Evolutionary conservation across 148 eudicot genomes (phyloP).

Genomic region (Drosera capensis): DNA sequence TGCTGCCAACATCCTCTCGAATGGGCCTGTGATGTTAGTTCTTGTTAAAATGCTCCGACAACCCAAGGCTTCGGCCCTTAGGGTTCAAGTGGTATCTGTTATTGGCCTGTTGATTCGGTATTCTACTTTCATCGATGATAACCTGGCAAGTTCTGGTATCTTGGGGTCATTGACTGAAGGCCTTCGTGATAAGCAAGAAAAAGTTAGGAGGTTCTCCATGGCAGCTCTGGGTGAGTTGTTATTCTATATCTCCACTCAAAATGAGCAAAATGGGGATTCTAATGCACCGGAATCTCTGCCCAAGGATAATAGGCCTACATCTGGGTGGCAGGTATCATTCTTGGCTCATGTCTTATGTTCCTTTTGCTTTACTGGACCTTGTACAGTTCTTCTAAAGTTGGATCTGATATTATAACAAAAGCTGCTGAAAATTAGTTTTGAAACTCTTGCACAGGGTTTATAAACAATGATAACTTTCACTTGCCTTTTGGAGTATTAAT

Average conservation of each 20-base stretch:
- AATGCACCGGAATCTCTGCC: constrained; percentile 51
- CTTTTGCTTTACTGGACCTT: background rate
- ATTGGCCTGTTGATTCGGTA: constrained; percentile 81
- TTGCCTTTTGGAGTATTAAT: too few species aligned
- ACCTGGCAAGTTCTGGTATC: constrained; percentile 77
- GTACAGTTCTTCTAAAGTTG: too few species aligned
- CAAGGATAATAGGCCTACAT: constrained; percentile 50
- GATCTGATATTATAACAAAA: too few species aligned
- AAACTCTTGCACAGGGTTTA: too few species aligned
- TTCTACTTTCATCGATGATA: constrained; percentile 71
- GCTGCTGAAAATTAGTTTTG: too few species aligned
- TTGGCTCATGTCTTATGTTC: background rate
- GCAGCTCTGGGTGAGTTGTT: constrained; percentile 93
- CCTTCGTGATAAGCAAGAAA: constrained; percentile 84
- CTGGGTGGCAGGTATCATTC: constrained; percentile 82
- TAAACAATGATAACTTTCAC: too few species aligned
- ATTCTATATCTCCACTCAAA: constrained; percentile 85
- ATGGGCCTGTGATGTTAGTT: constrained; percentile 69
- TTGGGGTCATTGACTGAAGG: constrained; percentile 67
- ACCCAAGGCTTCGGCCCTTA: constrained; percentile 73
- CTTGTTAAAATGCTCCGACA: constrained; percentile 79
- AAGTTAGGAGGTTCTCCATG: constrained; percentile 97
- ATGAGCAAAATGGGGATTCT: constrained; percentile 44
- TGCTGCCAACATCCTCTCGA: constrained; percentile 78
- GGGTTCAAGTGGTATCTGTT: constrained; percentile 79